Percentiles rank a stretch among this genome's conserved stretches.
phyloP scores from a whole-genome alignment of 1,139 yeast species.

The Yamadazyma sp. region DNA sequence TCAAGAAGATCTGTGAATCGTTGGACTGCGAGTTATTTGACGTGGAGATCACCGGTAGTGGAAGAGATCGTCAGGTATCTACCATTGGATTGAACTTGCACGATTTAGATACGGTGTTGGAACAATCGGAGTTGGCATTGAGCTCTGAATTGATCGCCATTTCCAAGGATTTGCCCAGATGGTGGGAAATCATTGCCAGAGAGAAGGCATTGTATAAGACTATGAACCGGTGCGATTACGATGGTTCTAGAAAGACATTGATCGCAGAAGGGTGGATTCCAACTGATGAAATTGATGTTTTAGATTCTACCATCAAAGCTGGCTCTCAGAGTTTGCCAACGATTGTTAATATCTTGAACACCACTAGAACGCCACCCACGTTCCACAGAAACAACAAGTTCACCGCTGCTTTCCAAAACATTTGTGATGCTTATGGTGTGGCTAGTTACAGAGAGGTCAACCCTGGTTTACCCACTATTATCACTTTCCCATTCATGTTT shows the following conservation, averaged over 20 bases:
- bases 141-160: slow-evolving; percentile 71
- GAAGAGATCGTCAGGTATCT: slow-evolving; percentile 48
- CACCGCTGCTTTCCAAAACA: slow-evolving; percentile 72
- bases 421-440: slow-evolving; percentile 79
- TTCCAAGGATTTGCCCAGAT: slow-evolving; percentile 65
- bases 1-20: slow-evolving; percentile 45
- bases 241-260: slow-evolving; percentile 60
- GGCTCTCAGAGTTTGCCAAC: slow-evolving; percentile 57
- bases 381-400: slow-evolving; percentile 75
- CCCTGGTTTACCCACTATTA: slow-evolving; percentile 76
- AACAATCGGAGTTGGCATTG: slow-evolving; percentile 55
- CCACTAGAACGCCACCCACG: slow-evolving; percentile 76
- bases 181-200: slow-evolving; percentile 69
- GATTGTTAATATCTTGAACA: slow-evolving; percentile 62
- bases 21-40: slow-evolving; percentile 45
- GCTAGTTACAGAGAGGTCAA: slow-evolving; percentile 78
- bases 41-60: slow-evolving; percentile 30
- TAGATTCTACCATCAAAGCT: slow-evolving; percentile 34
- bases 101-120: slow-evolving; percentile 61
- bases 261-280: slow-evolving; percentile 86
- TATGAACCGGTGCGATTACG: slow-evolving; percentile 68
- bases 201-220: slow-evolving; percentile 71
- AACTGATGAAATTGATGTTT: slow-evolving; percentile 48
- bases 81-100: slow-evolving; percentile 55
- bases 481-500: slow-evolving; percentile 84